phyloP scores from a whole-genome alignment of 140 eudicot genomes.

The Erigeron philadelphicus region DNA sequence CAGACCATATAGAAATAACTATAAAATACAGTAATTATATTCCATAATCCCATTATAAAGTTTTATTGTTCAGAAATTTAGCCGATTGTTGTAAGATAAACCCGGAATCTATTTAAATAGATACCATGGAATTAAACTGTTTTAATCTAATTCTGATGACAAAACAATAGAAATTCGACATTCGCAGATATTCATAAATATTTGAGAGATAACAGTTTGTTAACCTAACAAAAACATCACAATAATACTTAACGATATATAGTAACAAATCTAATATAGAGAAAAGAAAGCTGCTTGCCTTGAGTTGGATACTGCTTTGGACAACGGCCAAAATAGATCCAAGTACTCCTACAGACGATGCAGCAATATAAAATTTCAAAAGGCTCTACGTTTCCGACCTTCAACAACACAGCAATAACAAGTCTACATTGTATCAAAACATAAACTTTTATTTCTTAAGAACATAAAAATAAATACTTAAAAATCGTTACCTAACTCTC shows the following conservation, averaged over 20 bases:
- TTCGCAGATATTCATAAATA: no score
- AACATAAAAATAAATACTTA: background rate
- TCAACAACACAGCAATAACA: slow-evolving; percentile 10
- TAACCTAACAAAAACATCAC: background rate
- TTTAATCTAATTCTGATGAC: no score
- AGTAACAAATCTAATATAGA: slow-evolving; percentile 1
- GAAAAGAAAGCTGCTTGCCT: slow-evolving; percentile 31
- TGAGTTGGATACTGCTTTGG: slow-evolving; percentile 25
- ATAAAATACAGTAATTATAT: no score
- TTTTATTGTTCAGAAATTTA: no score
- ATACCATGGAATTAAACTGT: no score
- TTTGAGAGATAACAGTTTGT: no score
- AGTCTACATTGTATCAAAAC: background rate
- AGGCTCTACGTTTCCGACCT: slow-evolving; percentile 58
- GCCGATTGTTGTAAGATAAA: no score
- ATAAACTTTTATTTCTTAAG: background rate
- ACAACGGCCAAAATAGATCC: slow-evolving; percentile 29
- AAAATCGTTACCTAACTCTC: slow-evolving; percentile 48
- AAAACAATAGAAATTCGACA: no score
- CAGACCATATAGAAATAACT: no score
- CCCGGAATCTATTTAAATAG: no score
- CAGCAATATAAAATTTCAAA: slow-evolving; percentile 45
- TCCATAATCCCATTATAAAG: no score
- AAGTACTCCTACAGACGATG: slow-evolving; percentile 45
- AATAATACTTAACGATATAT: background rate